Base-by-base conservation (phyloP, 83 land plant species). In the Picea engelmannii region DNA sequence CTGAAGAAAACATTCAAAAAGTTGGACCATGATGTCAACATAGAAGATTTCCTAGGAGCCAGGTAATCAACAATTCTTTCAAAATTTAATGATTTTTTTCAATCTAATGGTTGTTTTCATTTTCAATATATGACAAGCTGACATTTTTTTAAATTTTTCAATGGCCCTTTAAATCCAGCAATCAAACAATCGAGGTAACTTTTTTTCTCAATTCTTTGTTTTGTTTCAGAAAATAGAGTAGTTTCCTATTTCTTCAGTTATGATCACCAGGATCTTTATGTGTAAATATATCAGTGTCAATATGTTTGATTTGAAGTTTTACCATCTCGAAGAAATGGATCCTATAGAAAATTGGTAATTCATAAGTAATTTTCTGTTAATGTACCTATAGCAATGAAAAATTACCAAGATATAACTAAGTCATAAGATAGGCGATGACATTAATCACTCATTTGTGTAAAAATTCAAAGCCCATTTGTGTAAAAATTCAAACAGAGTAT, bases 1-100 rank as follows among this genome's bases (percentile, higher is more conserved):
- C 83, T 89, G 60, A 92, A 88, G 82, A 89, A 88, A 77, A 92
- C 91, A 38, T 92, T 92, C 55, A 92, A 92, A 87, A 92, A 92
- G 82, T 71, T 88, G 82, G 94, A 88, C 80, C 94, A 92, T 80
- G 90, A 92, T 66, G 94, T 92, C 12, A 83, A 86, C 80, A 82
- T 92, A 49, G 81, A 92, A 66, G 89, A 89, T 3, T 92, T 87
- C 78, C 62, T 92, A 62, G 90, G 88, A 49, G 63, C 88, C 68
- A 87, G 90, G 93, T 91, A 85, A 69, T 35, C 5, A 16, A 6
- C 20, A 35, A 35, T 69, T 69, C 21, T 31, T 35, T 69, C 35
- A 6, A 69, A 69, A 17, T 31, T 16, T 35, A 68, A 12, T 8
- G 8, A 38, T 17, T 11, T 52, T 15, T 1, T 38, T 6, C n/a